Base-by-base conservation (phyloP, 306 rosid species). In the Alnus glutinosa region DNA sequence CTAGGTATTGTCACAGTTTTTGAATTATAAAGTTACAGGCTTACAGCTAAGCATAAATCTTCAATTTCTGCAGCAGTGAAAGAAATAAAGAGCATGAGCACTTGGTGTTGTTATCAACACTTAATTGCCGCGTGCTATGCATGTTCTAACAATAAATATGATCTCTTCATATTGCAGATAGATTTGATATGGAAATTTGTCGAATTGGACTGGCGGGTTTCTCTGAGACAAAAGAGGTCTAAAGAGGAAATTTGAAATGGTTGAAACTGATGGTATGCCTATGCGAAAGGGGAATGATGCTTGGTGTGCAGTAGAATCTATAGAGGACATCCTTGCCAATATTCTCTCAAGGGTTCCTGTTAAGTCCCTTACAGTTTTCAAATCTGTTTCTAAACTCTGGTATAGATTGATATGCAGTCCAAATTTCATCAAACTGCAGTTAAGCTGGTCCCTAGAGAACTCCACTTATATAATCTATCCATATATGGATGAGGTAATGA, bases 331-430 rank as follows among this genome's bases (percentile, higher is more conserved):
- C 39, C 49, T 78, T 36, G 28, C 55, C 8, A 19, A 48, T 42
- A 74, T 78, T 68, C 63, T 83, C 18, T 73, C 79, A 34, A 73
- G 75, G 82, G 55, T 83, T 74, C 76, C 79, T 16, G 79, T 78
- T 37, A 48, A 72, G 70, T 30, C 70, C 49, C 73, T 78, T 55
- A 7, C 19, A 50, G 46, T 28, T 42, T 42, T 32, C 57, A 77
- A 74, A 58, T 14, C 57, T 51, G 73, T 83, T 36, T 78, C 79
- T 37, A 72, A 58, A 23, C 76, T 34, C 13, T 78, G 86, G 79
- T 0, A 54, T 30, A 42, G 57, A 19, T 30, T 74, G 66, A 83
- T 83, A 55, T 3, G 39, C 55, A 73, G 71, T 74, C 72, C 76
- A 59, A 42, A 9, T 37, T 74, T 83, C 19, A 51, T 64, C 52